Percentiles rank a stretch among this genome's conserved stretches.
phyloP scores from a whole-genome alignment of 768 basidiomycete species.

The Pisolithus orientalis region DNA sequence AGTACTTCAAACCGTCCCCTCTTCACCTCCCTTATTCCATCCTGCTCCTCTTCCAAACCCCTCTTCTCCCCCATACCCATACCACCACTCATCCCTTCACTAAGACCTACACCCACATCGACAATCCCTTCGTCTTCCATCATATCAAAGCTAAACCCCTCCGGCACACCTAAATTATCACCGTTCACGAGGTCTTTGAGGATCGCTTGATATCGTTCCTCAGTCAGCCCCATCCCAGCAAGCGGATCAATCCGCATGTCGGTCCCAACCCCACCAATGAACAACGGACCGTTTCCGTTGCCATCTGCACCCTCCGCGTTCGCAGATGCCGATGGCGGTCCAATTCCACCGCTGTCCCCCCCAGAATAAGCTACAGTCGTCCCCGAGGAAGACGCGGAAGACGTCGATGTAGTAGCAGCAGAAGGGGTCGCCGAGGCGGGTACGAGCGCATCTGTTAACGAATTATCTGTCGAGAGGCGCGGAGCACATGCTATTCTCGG shows the following conservation, averaged over 20 bases:
- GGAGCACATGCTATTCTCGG: conserved; percentile 66
- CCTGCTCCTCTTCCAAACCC: conserved; percentile 32
- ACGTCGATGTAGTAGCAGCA: neutral
- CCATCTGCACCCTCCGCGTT: neutral
- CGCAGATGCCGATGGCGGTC: neutral
- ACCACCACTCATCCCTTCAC: neutral
- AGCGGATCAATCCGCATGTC: conserved; percentile 73
- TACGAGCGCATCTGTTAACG: conserved; percentile 51
- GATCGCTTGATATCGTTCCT: conserved; percentile 82
- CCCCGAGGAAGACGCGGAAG: conserved; percentile 8
- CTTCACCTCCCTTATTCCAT: conserved; percentile 40
- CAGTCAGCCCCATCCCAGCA: conserved; percentile 80
- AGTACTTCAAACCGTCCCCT: conserved; percentile 56
- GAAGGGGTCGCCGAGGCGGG: conserved; percentile 25
- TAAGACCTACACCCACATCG: conserved; percentile 1
- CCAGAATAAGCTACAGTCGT: conserved; percentile 26
- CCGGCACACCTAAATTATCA: conserved; percentile 43
- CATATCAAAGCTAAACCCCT: conserved; percentile 18
- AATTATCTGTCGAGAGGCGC: conserved; percentile 42
- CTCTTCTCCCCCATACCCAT: conserved; percentile 32
- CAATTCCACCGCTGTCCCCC: neutral
- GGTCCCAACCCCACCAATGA: conserved; percentile 23
- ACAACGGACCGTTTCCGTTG: neutral
- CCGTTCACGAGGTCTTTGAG: conserved; percentile 66
- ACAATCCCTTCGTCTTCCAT: conserved; percentile 5